Evolutionary conservation across 1,284 basidiomycete species (phyloP).

Genomic region (Peniophora sp.): DNA sequence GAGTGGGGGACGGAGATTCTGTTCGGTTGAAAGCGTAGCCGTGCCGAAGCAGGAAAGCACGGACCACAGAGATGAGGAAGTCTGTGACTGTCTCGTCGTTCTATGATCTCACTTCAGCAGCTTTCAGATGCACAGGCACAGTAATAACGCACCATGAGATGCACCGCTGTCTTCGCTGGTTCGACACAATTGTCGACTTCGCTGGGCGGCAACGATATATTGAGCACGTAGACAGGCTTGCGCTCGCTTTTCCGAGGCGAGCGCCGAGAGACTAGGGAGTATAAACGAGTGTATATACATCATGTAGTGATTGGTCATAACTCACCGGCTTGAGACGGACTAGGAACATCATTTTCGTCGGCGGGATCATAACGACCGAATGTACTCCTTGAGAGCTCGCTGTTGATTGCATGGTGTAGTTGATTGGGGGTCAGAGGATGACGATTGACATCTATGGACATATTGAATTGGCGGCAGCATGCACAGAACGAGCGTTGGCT

Average conservation of each 20-base stretch:
- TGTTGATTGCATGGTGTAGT: slow-evolving; percentile 63
- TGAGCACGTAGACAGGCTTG: slow-evolving; percentile 75
- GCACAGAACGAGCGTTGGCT: slow-evolving; percentile 5
- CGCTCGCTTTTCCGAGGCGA: slow-evolving; percentile 73
- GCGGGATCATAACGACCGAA: slow-evolving; percentile 52
- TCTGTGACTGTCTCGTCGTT: slow-evolving; percentile 41
- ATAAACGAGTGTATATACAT: not conserved
- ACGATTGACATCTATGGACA: slow-evolving; percentile 74
- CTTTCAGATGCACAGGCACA: no score
- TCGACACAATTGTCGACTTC: slow-evolving; percentile 74
- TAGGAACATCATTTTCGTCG: not conserved
- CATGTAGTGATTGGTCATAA: slow-evolving; percentile 3
- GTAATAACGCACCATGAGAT: slow-evolving; percentile 65
- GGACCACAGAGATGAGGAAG: slow-evolving; percentile 53
- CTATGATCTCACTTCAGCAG: no score
- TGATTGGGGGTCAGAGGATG: slow-evolving; percentile 65
- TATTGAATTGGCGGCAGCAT: not conserved
- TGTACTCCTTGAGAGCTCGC: slow-evolving; percentile 55
- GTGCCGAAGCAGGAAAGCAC: slow-evolving; percentile 60
- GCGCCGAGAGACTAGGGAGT: slow-evolving; percentile 31
- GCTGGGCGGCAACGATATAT: slow-evolving; percentile 55
- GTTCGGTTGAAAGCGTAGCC: slow-evolving; percentile 37
- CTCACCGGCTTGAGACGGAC: slow-evolving; percentile 21
- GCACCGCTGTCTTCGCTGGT: slow-evolving; percentile 63
- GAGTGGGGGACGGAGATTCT: slow-evolving; percentile 5